Conservation (phyloP, 176 grass and related monocot genomes). For the Triticum turgidum region DNA sequence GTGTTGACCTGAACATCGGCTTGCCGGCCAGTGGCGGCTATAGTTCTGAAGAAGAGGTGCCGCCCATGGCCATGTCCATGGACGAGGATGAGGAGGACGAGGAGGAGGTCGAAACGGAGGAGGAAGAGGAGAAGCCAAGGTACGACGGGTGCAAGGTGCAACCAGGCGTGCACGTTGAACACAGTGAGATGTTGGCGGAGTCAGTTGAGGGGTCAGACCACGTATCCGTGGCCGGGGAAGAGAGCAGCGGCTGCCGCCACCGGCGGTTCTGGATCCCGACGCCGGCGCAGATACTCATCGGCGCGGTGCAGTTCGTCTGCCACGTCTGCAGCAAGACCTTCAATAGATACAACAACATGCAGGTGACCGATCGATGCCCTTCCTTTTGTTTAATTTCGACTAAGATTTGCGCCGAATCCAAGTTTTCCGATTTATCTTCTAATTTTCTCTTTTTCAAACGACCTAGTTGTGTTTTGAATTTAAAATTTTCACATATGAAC, state of each 20-base stretch:
- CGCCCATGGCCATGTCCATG: conserved; percentile 1
- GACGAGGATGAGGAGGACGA: conserved; percentile 37
- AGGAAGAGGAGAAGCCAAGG: not conserved
- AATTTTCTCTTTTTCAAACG: not conserved
- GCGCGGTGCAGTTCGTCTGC: conserved; percentile 86
- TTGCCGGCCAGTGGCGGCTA: conserved; percentile 10
- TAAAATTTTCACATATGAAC: not conserved
- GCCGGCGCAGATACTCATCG: conserved; percentile 75
- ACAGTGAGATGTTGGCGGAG: not conserved
- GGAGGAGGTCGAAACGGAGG: not conserved
- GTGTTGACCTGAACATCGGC: conserved; percentile 66
- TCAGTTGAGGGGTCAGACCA: conserved; percentile 1
- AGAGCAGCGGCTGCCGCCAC: not conserved
- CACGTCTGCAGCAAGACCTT: conserved; percentile 85
- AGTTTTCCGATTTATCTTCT: not conserved
- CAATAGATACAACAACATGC: conserved; percentile 97
- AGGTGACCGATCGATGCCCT: conserved; percentile 41
- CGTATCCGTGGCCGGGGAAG: not conserved
- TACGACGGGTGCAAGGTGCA: conserved; percentile 17
- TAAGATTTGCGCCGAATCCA: not conserved
- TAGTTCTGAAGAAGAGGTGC: conserved; percentile 27
- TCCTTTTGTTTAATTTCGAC: not conserved
- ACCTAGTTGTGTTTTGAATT: not conserved
- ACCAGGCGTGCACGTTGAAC: not conserved
- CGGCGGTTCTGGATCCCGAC: conserved; percentile 86